Conservation (phyloP, 768 basidiomycete species). For the Flagelloscypha sp. region DNA sequence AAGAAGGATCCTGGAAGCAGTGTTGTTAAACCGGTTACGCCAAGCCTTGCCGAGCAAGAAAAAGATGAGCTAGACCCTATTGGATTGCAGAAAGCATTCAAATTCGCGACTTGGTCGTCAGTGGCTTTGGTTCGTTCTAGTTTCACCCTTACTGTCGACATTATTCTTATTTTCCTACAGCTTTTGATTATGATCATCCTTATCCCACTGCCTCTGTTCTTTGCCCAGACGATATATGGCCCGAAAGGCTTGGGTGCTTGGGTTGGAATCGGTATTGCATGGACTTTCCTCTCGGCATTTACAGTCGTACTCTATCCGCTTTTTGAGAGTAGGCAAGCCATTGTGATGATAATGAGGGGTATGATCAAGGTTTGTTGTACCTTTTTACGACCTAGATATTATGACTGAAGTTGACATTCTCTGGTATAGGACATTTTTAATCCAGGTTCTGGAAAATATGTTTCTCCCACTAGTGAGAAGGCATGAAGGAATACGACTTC, state of each 20-base stretch:
- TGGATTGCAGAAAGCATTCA: conserved; percentile 64
- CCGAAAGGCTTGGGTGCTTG: conserved; percentile 63
- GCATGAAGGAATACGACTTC: not conserved
- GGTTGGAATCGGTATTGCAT: conserved; percentile 76
- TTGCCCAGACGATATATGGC: conserved; percentile 64
- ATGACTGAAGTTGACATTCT: too few relatives aligned
- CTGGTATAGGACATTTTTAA: too few relatives aligned
- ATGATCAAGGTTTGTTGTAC: conserved; percentile 47
- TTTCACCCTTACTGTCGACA: conserved; percentile 2
- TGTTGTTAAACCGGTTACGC: too few relatives aligned
- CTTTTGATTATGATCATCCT: conserved; percentile 58
- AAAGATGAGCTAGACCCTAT: conserved; percentile 59
- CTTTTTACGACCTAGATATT: too few relatives aligned
- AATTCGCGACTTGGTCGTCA: conserved; percentile 72
- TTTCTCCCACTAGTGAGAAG: too few relatives aligned
- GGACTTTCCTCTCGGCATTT: conserved; percentile 72
- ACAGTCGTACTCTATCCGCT: conserved; percentile 80
- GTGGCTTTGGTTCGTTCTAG: conserved; percentile 45
- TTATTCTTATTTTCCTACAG: conserved; percentile 21
- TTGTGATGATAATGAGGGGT: conserved; percentile 51
- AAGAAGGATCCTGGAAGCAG: conserved; percentile 15
- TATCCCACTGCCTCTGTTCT: conserved; percentile 83
- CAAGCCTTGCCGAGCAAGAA: conserved; percentile 31
- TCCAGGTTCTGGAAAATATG: too few relatives aligned
- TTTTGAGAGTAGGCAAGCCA: conserved; percentile 69